A percentile compares a stretch with the other conserved stretches of the same genome.
Evolutionary conservation across 768 basidiomycete genomes (phyloP).

Genomic region (Suillus occidentalis): DNA sequence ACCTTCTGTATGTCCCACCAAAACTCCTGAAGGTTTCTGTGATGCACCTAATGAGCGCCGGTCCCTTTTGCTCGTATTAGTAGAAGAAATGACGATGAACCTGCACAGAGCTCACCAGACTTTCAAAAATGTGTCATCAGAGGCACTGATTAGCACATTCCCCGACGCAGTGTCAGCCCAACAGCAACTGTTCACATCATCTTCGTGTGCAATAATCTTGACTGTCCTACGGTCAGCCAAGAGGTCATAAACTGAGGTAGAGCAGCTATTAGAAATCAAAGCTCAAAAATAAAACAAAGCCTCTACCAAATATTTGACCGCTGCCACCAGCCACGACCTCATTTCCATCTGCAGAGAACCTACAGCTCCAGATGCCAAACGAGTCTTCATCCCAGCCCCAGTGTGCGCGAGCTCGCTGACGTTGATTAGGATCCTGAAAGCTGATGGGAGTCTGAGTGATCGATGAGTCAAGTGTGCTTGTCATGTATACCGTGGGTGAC

Average conservation of each 20-base stretch:
- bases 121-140: constrained; percentile 93
- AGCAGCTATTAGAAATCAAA: constrained; percentile 6
- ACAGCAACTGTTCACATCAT: constrained; percentile 94
- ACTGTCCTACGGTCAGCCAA: constrained; percentile 75
- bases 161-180: constrained; percentile 94
- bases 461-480: constrained; percentile 64
- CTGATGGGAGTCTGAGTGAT: constrained; percentile 61
- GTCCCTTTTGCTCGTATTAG: constrained; percentile 39
- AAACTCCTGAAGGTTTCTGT: constrained; percentile 83
- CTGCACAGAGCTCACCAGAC: constrained; percentile 67
- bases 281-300: not conserved
- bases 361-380: constrained; percentile 88
- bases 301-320: constrained; percentile 71
- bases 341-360: constrained; percentile 94
- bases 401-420: constrained; percentile 29
- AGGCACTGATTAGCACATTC: constrained; percentile 92
- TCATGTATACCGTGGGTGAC: constrained; percentile 75
- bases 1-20: constrained; percentile 95
- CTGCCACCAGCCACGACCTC: constrained; percentile 93
- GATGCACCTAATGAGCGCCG: constrained; percentile 47
- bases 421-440: constrained; percentile 49
- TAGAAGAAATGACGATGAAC: not conserved
- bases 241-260: constrained; percentile 83
- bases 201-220: constrained; percentile 81
- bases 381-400: constrained; percentile 44